Base-by-base conservation (phyloP, 2,329 filamentous ascomycete species). In the Mariannaea sp. region DNA sequence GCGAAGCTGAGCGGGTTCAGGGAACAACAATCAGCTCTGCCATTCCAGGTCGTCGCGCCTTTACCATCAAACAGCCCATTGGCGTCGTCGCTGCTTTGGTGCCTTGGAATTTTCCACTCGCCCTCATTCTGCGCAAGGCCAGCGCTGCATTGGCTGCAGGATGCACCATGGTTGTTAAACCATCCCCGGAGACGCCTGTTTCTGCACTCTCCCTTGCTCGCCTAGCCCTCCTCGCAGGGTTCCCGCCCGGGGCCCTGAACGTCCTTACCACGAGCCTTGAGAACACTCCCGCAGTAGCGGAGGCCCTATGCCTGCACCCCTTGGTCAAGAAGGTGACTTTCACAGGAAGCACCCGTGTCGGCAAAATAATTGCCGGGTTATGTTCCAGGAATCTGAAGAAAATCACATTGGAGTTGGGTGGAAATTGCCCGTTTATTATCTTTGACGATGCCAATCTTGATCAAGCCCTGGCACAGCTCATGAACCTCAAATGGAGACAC, bases 131-230 rank as follows among this genome's bases (percentile, higher is more conserved):
- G 17, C 65, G 77, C 14, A 80, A 80, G 55, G 70, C 74, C 7
- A 73, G 70, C 2, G 73, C 83, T 0, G 84, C 83, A 1, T 73
- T 91, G 22, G 88, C 88, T 19, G 87, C 87, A 10, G 88, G 88
- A 16, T 90, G 87, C 69, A 89, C 87, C 1, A 89, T 92, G 83
- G 77, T 92, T 13, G 77, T 83, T 13, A 90, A 90, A 72, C 85
- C 87, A 2, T 86, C 83, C 4, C 87, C 87, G 1, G 87, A 90
- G 68, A 91, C 89, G 2, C 89, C 89, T 0, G 81, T 90, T 64
- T 89, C 87, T 19, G 82, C 85, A 1, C 81, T 90, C 26, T 85
- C 86, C 0, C 73, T 92, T 8, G 87, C 85, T 1, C 80, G 86
- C 61, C 80, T 92, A 16, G 86, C 85, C 0, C 75, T 81, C 36